phyloP scores from a whole-genome alignment of 108 stramenopile genomes.

The Nitzschia sp. region DNA sequence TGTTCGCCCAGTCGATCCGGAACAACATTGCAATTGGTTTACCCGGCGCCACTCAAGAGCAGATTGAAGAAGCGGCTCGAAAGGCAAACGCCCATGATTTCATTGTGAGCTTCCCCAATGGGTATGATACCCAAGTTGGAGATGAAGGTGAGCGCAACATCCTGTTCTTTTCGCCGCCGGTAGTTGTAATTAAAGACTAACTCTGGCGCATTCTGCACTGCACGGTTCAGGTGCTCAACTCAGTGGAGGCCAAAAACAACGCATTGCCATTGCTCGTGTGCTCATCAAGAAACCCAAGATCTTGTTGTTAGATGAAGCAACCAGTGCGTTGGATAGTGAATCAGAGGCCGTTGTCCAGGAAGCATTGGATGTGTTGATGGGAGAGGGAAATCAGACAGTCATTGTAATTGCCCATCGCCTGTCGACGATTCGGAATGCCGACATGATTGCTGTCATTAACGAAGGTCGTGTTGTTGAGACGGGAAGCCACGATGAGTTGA shows the following conservation, averaged over 20 bases:
- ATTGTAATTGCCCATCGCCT: slow-evolving; percentile 93
- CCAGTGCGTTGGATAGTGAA: slow-evolving; percentile 37
- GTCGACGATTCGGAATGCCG: slow-evolving; percentile 84
- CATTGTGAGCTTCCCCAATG: slow-evolving; percentile 60
- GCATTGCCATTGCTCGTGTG: slow-evolving; percentile 85
- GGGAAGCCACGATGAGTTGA: slow-evolving; percentile 86
- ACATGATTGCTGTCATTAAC: slow-evolving; percentile 86
- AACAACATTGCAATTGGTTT: slow-evolving; percentile 73
- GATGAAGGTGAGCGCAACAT: slow-evolving; percentile 49
- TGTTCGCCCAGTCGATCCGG: slow-evolving; percentile 53
- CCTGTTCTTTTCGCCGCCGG: too few species aligned
- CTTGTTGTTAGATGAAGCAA: slow-evolving; percentile 73
- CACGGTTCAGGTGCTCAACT: too few species aligned
- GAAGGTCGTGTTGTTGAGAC: slow-evolving; percentile 83
- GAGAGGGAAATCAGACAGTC: slow-evolving; percentile 56
- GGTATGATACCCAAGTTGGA: slow-evolving; percentile 73
- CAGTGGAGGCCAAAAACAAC: slow-evolving; percentile 33
- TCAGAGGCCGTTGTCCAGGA: slow-evolving; percentile 35
- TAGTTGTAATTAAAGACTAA: too few species aligned
- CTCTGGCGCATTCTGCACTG: too few species aligned
- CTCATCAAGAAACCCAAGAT: slow-evolving; percentile 66
- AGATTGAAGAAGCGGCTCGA: slow-evolving; percentile 75
- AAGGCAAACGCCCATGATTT: slow-evolving; percentile 86
- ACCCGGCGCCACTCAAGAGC: slow-evolving; percentile 47
- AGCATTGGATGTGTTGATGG: slow-evolving; percentile 68